Base-by-base conservation (phyloP, 495 filamentous ascomycete species). In the Apodospora peruviana region DNA sequence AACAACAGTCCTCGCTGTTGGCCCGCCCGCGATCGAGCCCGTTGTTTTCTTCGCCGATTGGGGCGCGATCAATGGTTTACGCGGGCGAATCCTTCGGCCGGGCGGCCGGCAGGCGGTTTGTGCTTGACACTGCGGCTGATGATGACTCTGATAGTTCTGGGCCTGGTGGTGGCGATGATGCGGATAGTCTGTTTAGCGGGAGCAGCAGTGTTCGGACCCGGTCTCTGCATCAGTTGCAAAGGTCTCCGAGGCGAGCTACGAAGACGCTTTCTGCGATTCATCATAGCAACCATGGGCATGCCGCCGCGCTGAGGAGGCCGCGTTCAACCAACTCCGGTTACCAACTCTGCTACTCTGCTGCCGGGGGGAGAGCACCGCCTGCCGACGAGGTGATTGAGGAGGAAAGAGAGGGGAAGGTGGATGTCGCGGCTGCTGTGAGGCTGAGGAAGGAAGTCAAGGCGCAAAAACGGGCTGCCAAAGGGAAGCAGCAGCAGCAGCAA, bases 361-460 rank as follows among this genome's bases (percentile, higher is more conserved):
- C n/a, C n/a, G n/a, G n/a, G n/a, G n/a, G 27, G 14, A 32, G 27
- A 32, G 7, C 7, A 7, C 7, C 14, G 27, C 14, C 7, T 32
- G 7, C 27, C 16, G 32, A 34, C 23, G 44, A 46, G 8, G 39
- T 45, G 35, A 51, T 46, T 21, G 35, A 46, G 29, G 48, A 62
- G 50, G 53, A 59, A 41, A 24, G 51, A 38, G 12, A 48, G 12
- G 56, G 59, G 14, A 53, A 58, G 19, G 48, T 60, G 10, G 62
- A 67, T 39, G 49, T 58, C 14, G 40, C 60, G 0, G 52, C 48
- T 5, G 53, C 64, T 4, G 61, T 65, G 2, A 55, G 46, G 43
- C 44, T 66, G 42, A 50, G 66, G 27, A 67, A 66, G 52, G 56
- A 71, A 19, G 52, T 43, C 4, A 72, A 64, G 48, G 41, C 62